Conservation (phyloP, 371 early-diverging fungal species). For the Apophysomyces sp. region DNA sequence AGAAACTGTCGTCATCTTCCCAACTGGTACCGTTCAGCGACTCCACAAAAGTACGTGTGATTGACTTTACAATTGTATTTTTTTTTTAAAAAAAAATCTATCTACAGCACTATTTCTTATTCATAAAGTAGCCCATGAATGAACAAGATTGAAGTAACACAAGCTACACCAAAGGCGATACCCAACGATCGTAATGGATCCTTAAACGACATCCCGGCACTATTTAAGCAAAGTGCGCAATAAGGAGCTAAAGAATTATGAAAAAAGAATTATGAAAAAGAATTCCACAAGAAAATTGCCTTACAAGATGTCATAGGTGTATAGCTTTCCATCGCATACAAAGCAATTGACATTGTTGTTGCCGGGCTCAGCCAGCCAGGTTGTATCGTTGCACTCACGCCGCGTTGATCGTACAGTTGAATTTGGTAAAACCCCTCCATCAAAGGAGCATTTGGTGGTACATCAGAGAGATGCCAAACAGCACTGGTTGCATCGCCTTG, state of each 20-base stretch:
- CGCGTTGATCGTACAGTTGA: constrained; percentile 23
- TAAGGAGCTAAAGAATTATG: constrained; percentile 15
- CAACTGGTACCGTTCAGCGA: too few relatives aligned
- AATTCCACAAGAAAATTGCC: neutral
- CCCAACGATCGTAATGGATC: constrained; percentile 20
- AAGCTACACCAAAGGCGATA: constrained; percentile 28
- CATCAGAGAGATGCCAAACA: constrained; percentile 13
- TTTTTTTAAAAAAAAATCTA: neutral
- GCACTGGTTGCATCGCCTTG: constrained; percentile 15
- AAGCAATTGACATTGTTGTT: constrained; percentile 25
- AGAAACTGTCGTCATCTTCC: too few relatives aligned
- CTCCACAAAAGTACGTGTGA: too few relatives aligned
- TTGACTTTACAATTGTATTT: neutral
- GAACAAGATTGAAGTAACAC: constrained; percentile 23
- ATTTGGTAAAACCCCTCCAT: constrained; percentile 20
- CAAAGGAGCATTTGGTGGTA: constrained; percentile 8
- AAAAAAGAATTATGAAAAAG: neutral
- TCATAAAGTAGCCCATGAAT: constrained; percentile 13
- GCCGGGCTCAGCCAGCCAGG: constrained; percentile 34
- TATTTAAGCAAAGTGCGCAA: constrained; percentile 35
- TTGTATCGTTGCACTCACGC: constrained; percentile 5
- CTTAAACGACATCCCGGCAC: constrained; percentile 16
- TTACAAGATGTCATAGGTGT: constrained; percentile 24
- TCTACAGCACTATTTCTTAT: neutral
- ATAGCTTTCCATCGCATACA: constrained; percentile 30